These are phyloP conservation scores for Beauveria pseudobassiana DNA, from an alignment of 2,329 filamentous ascomycete species.

Conservation along the genomic window DNA sequence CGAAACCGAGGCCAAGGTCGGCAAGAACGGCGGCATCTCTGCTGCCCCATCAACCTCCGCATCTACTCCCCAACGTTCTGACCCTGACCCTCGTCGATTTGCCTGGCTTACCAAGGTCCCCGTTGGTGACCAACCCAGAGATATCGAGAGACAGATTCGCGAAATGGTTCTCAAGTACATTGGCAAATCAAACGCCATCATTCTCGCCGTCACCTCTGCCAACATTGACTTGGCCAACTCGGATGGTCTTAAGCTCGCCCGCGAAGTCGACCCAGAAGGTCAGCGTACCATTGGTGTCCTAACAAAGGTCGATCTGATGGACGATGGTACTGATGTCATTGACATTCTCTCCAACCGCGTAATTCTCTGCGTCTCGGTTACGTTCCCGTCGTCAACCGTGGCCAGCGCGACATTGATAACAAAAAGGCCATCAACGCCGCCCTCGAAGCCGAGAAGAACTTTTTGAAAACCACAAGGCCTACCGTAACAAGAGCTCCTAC, in stretches of 20 bases:
- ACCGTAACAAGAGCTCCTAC: conserved; percentile 97
- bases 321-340: conserved; percentile 95
- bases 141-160: conserved; percentile 93
- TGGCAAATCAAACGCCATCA: conserved; percentile 95
- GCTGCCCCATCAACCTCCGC: conserved; percentile 90
- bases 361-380: conserved; percentile 90
- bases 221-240: conserved; percentile 99
- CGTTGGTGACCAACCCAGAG: conserved; percentile 89
- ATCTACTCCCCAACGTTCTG: conserved; percentile 97
- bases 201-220: conserved; percentile 89
- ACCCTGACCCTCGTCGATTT: conserved; percentile 95
- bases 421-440: conserved; percentile 90
- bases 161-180: conserved; percentile 99
- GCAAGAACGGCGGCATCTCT: conserved; percentile 92
- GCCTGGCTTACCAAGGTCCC: conserved; percentile 92
- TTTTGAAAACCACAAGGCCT: conserved; percentile 99
- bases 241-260: conserved; percentile 89
- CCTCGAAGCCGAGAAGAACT: conserved; percentile 88
- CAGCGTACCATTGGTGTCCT: conserved; percentile 97
- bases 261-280: conserved; percentile 94
- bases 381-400: conserved; percentile 94
- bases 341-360: conserved; percentile 97
- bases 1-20: conserved; percentile 95
- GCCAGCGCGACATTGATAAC: conserved; percentile 97
- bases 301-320: conserved; percentile 98